Base-by-base conservation (phyloP, 305 asterid species). In the Withania somnifera region DNA sequence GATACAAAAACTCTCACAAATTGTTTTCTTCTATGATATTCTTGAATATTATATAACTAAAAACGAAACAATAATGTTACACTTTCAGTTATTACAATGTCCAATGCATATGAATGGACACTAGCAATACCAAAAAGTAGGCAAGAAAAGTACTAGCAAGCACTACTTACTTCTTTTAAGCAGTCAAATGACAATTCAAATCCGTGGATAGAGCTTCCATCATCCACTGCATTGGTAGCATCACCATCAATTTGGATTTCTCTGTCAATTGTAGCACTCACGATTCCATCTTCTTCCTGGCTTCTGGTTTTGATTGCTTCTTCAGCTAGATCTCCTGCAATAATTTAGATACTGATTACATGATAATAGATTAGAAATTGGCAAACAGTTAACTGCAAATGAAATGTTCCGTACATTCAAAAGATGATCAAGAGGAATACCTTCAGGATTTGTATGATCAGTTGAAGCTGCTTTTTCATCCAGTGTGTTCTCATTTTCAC, bases 231-330 rank as follows among this genome's bases (percentile, higher is more conserved):
- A 66, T 81, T 92, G 82, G 85, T 82, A 69, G 61, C 50, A 28
- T 83, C 89, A 82, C 84, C 88, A 78, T 73, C 68, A 24, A 66
- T 66, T 81, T 63, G 81, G 53, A 64, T 58, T 84, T 88, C 91
- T 85, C 83, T 87, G 78, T 52, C 63, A 11, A 50, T 26, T 81
- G 83, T 77, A 77, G 40, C 68, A 82, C 64, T 61, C 17, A 60
- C 56, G n/a, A 75, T 71, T 40, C 64, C 86, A 79, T 84, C 88
- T 84, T 84, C 91, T 86, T 90, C 92, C 79, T 64, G 84, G 75
- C 82, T 54, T 67, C 79, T 57, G 32, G 73, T 51, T 56, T 84
- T 86, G 38, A 81, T 42, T 36, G 71, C 42, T 83, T 90, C 92
- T 78, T 89, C 92, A 36, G 83, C 77, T 61, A 42, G 81, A 84